Evolutionary conservation across 805 yeast genomes (phyloP), one percentile per base, ranked within the genome.

Genomic region (Brettanomyces anomalus): DNA sequence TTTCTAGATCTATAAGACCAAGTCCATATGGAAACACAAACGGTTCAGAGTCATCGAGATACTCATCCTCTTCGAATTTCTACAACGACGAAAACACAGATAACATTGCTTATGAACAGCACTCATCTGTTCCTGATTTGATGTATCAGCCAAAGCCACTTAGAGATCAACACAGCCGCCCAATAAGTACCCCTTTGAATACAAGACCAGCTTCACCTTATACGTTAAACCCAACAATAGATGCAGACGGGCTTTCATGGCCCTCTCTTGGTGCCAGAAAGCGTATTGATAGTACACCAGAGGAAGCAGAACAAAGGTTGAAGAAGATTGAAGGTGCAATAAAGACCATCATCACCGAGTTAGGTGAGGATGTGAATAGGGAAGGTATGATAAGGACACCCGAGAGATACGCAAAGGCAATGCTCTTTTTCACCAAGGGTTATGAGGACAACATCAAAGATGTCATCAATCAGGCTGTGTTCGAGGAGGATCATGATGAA

Each of bases 401-500:
- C 1, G 90, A 86, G 56, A 68, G 99, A 50, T 93, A 89, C 61
- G 98, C 99, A 0, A 72, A 94, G 47, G 98, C 99, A 4, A 86
- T 93, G 95, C 71, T 93, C 37, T 90, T 71, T 57, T 87, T 93
- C 70, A 93, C 99, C 17, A 86, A 87, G 60, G 99, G 99, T 18
- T 93, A 93, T 58, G 96, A 90, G 64, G 95, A 89, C 52, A 89
- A 88, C 60, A 83, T 93, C 46, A 74, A 85, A 48, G 95, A 86
- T 57, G 96, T 88, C 21, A 84, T 93, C 56, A 90, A 93, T 55
- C 74, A 89, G 47, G 98, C 98, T 0, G 95, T 93, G 5, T 93
- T 93, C 54, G 97, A 93, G 61, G 97, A 93, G 61, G 95, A 93
- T 60, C 98, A 93, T 60, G 97, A 93, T 61, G 99, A 93, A 60